Base-by-base conservation (phyloP, 441 rosid genomes). In the Brassica hybrid region DNA sequence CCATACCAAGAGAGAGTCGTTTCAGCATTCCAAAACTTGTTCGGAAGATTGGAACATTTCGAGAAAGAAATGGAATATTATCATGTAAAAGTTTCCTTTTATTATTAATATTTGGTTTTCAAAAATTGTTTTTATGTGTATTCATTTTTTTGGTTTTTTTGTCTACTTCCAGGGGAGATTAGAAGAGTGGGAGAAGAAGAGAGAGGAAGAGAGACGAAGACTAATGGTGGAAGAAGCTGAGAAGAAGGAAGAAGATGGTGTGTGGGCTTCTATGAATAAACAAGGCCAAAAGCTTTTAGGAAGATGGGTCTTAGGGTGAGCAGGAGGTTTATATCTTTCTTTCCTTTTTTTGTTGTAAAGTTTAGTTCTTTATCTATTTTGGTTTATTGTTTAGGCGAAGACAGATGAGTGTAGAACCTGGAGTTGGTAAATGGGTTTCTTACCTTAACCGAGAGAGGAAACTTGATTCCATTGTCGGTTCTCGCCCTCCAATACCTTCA, bases 361-460 rank as follows among this genome's bases (percentile, higher is more conserved):
- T 8, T 72, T 62, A 5, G 59, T 65, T 54, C 48, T 43, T 43
- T 43, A 43, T 43, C 50, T 43, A 12, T 38, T 43, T 43, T 12
- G 45, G 45, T 52, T 67, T 56, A 3, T 38, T 12, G 12, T 52
- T 73, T 57, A 89, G 94, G 86, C 85, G 80, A 75, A 81, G 82
- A 69, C 81, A 81, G 75, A 81, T 78, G 76, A 86, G 82, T 78
- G 79, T 90, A 45, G 97, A 94, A 76, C 87, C 94, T 56, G 98
- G 94, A 72, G 98, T 91, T 62, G 98, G 98, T 54, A 91, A 89
- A 84, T 94, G 98, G 98, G 98, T 90, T 72, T 92, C 98, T 0
- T 94, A 89, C 79, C 89, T 92, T 21, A 94, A 92, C 74, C 86
- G 97, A 72, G 98, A 94, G 83, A 91, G 82, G 83, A 91, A 89